Evolutionary conservation across 2,329 filamentous ascomycete species (phyloP), one percentile per base, ranked within the genome.

Genomic region (Fusarium albosuccineum): DNA sequence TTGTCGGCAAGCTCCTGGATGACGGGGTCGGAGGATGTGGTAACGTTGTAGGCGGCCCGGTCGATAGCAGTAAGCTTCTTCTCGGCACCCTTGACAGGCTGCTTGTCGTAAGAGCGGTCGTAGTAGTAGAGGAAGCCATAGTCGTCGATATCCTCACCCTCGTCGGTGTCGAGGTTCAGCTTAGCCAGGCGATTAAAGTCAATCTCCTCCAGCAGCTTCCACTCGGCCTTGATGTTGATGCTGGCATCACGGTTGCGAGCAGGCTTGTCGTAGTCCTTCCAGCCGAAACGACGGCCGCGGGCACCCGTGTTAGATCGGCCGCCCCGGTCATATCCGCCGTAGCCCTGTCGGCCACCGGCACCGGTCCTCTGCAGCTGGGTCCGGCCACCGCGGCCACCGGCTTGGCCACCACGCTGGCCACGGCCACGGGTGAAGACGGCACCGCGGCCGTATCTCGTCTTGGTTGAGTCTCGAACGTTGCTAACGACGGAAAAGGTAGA

Each of bases 101-200:
- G 88, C 87, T 97, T 97, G 83, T 99, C 96, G 84, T 92, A 97
- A 62, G 90, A 89, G 74, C 95, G 92, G 83, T 99, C 96, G 82
- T 99, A 99, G 87, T 96, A 93, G 89, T 98, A 95, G 57, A 99
- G 87, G 90, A 98, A 99, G 70, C 96, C 96, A 80, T 97, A 98
- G 80, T 89, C 90, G 73, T 97, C 95, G 65, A 99, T 82, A 76
- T 99, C 96, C 82, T 99, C 96, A 76, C 96, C 96, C 53, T 97
- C 93, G 72, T 95, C 93, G 14, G 94, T 91, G 75, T 98, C 96
- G 65, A 99, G 87, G 83, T 97, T 99, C 75, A 99, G 88, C 87
- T 99, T 99, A 73, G 89, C 87, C 72, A 99, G 88, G 71, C 96
- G 92, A 84, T 93, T 95, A 84, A 97, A 99, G 81, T 99, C 96